phyloP scores from a whole-genome alignment of 257 asterid genomes.

The Solanum etuberosum region DNA sequence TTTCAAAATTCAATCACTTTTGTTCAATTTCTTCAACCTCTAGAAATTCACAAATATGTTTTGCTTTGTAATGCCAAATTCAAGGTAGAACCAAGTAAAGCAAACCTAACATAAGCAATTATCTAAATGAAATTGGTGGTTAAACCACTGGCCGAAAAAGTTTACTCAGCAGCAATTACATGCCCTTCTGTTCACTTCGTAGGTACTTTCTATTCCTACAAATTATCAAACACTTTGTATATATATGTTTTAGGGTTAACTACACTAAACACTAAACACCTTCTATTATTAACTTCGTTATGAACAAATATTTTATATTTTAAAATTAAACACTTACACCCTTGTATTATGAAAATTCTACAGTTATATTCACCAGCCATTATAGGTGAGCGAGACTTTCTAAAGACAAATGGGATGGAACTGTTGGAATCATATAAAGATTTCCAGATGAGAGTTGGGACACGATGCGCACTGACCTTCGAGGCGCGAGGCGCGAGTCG shows the following conservation, averaged over 20 bases:
- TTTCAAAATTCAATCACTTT: too few relatives aligned
- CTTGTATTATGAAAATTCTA: too few relatives aligned
- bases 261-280: too few relatives aligned
- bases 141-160: slow-evolving; percentile 38
- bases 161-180: slow-evolving; percentile 43
- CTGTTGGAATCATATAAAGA: neutral
- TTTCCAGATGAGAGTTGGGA: too few relatives aligned
- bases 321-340: neutral
- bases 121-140: neutral
- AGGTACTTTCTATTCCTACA: slow-evolving; percentile 26
- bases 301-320: too few relatives aligned
- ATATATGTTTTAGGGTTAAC: too few relatives aligned
- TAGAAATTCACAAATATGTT: too few relatives aligned
- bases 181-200: slow-evolving; percentile 77
- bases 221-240: neutral
- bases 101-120: neutral
- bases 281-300: too few relatives aligned
- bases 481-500: too few relatives aligned
- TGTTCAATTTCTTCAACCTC: too few relatives aligned
- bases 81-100: neutral
- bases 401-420: neutral
- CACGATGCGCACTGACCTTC: too few relatives aligned
- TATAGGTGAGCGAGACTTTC: slow-evolving; percentile 5
- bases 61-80: neutral
- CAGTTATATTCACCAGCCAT: neutral